Percentiles rank a stretch among this genome's conserved stretches.
Evolutionary conservation across 495 filamentous ascomycete species (phyloP).

Genomic region (Podospora anserina): DNA sequence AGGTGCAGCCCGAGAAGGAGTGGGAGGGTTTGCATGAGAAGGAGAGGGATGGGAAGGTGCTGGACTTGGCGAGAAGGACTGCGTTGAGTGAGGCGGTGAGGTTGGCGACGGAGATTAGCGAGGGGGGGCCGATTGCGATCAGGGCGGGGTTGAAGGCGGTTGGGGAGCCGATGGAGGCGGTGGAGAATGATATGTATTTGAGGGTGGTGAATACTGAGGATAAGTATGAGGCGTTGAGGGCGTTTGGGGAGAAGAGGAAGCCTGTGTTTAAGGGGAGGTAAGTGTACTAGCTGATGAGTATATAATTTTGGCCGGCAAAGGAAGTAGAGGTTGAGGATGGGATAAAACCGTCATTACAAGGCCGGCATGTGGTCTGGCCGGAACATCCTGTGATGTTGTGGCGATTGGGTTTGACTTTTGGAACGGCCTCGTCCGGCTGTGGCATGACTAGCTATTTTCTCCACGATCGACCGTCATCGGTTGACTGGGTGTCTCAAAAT

Average conservation of each 20-base stretch:
- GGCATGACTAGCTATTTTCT: background rate
- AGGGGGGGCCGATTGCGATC: slow-evolving; percentile 79
- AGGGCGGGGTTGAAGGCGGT: slow-evolving; percentile 71
- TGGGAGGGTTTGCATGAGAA: slow-evolving; percentile 37
- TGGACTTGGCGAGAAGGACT: slow-evolving; percentile 53
- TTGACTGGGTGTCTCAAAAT: background rate
- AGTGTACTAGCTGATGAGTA: background rate
- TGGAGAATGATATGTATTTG: slow-evolving; percentile 77
- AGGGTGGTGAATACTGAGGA: slow-evolving; percentile 78
- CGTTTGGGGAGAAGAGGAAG: slow-evolving; percentile 89
- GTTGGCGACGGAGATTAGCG: slow-evolving; percentile 76
- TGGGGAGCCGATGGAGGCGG: slow-evolving; percentile 58
- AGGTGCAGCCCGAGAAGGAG: slow-evolving; percentile 56
- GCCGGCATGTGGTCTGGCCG: background rate
- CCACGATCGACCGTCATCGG: background rate
- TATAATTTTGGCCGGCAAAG: too few relatives aligned
- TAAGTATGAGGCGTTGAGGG: slow-evolving; percentile 76
- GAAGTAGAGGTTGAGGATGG: too few relatives aligned
- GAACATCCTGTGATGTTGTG: background rate
- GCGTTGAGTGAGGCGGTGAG: slow-evolving; percentile 71
- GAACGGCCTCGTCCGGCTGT: background rate
- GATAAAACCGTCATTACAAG: too few relatives aligned
- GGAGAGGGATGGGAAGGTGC: slow-evolving; percentile 28
- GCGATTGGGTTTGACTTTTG: background rate
- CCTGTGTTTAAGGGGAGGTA: slow-evolving; percentile 72